A percentile compares a stretch with the other conserved stretches of the same genome.
These are phyloP conservation scores for Cynara cardunculus DNA, from an alignment of 129 eudicot genomes.

Conservation along the genomic window DNA sequence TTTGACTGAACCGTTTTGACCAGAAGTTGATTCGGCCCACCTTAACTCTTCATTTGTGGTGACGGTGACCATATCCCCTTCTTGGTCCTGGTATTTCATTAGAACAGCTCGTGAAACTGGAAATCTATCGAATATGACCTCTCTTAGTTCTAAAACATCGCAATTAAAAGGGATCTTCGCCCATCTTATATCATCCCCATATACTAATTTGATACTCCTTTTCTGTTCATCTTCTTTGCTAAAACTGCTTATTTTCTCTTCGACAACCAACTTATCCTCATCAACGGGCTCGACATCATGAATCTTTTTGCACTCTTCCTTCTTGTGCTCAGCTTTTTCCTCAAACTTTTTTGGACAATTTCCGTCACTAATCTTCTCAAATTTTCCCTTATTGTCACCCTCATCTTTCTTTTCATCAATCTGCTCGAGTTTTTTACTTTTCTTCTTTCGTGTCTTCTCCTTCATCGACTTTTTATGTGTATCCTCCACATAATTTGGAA, in stretches of 20 bases:
- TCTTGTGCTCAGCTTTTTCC: constrained; percentile 36
- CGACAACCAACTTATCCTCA: constrained; percentile 82
- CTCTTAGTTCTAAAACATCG: constrained; percentile 58
- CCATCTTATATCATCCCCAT: constrained; percentile 92
- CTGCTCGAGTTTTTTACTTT: constrained; percentile 1
- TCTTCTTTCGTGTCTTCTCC: constrained; percentile 9
- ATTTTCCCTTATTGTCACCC: neutral
- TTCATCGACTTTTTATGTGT: neutral
- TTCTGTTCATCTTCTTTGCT: constrained; percentile 32
- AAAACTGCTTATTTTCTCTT: constrained; percentile 46
- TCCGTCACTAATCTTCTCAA: constrained; percentile 11
- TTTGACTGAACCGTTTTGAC: constrained; percentile 46
- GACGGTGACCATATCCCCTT: constrained; percentile 93
- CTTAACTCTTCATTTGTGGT: constrained; percentile 76
- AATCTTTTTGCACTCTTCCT: too few species aligned
- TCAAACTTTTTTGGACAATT: constrained; percentile 21
- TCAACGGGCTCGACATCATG: neutral
- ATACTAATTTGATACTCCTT: constrained; percentile 67
- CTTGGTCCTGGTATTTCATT: constrained; percentile 79
- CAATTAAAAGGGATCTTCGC: constrained; percentile 67
- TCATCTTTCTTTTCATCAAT: constrained; percentile 13
- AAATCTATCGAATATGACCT: constrained; percentile 55
- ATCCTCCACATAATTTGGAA: constrained; percentile 16
- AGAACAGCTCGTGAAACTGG: constrained; percentile 63
- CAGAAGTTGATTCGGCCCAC: constrained; percentile 76